Conservation (phyloP, 192 early-diverging fungal species). For the Mortierella alpina region DNA sequence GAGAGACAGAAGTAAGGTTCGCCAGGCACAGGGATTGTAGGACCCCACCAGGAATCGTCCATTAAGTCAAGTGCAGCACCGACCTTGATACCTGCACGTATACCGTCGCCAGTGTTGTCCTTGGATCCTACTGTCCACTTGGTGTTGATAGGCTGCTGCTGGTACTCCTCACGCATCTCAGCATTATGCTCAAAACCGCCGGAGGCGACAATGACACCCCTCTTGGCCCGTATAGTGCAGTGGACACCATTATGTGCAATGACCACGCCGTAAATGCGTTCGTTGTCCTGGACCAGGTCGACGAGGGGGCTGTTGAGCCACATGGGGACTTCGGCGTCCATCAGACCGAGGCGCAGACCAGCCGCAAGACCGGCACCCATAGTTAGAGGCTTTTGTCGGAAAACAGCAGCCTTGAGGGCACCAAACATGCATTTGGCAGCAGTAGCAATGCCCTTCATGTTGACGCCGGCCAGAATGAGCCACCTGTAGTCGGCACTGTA, state of each 20-base stretch:
- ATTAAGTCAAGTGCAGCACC: conserved; percentile 12
- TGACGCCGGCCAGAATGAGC: conserved; percentile 11
- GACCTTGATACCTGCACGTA: conserved; percentile 8
- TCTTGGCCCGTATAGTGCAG: too few species aligned
- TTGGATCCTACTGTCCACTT: conserved; percentile 9
- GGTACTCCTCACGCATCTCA: conserved; percentile 13
- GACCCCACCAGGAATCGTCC: conserved; percentile 24
- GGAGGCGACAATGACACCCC: conserved; percentile 12
- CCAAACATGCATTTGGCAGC: background rate
- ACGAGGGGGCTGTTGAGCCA: conserved; percentile 14
- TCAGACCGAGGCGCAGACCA: conserved; percentile 11
- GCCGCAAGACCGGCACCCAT: conserved; percentile 12
- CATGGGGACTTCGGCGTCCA: conserved; percentile 13
- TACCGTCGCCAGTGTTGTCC: conserved; percentile 24
- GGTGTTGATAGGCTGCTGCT: conserved; percentile 20
- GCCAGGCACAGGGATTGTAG: conserved; percentile 15
- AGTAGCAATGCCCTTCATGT: conserved; percentile 11
- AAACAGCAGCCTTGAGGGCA: background rate
- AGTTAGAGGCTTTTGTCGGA: conserved; percentile 6
- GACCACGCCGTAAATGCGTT: conserved; percentile 2
- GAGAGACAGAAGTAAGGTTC: conserved; percentile 20
- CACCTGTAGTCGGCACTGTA: conserved; percentile 18
- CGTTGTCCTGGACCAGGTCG: conserved; percentile 15
- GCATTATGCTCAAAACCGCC: conserved; percentile 23
- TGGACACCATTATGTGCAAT: conserved; percentile 9